Conservation (phyloP, 1,284 basidiomycete genomes). For the Somion occarium region DNA sequence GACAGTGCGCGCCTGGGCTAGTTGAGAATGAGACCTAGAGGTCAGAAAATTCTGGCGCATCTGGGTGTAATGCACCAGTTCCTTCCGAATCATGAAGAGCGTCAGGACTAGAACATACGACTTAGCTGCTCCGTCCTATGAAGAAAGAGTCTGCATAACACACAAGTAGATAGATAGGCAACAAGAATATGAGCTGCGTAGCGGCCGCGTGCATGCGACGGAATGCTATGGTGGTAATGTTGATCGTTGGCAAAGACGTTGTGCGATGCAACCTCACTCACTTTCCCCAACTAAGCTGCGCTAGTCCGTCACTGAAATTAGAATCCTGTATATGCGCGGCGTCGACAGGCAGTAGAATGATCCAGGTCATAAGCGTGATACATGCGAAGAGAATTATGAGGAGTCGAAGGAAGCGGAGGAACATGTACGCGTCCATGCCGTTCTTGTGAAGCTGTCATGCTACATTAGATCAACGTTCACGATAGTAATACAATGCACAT, state of each 20-base stretch:
- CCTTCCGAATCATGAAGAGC: constrained; percentile 62
- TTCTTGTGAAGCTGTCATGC: constrained; percentile 45
- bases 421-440: constrained; percentile 75
- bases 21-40: constrained; percentile 53
- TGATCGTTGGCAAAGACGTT: background rate
- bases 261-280: constrained; percentile 20
- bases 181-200: constrained; percentile 45
- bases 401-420: constrained; percentile 60
- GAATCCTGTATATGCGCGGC: constrained; percentile 36
- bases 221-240: constrained; percentile 27
- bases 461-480: constrained; percentile 7
- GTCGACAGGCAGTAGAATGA: constrained; percentile 59
- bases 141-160: background rate
- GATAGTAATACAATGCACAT: constrained; percentile 15
- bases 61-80: constrained; percentile 61
- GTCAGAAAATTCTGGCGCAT: constrained; percentile 70
- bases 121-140: background rate
- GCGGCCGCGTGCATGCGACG: constrained; percentile 25
- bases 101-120: constrained; percentile 47
- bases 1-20: constrained; percentile 74
- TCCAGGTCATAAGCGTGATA: constrained; percentile 57
- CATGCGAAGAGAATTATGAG: constrained; percentile 62
- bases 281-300: constrained; percentile 46
- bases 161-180: constrained; percentile 43
- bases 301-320: constrained; percentile 29